A percentile compares a stretch with the other conserved stretches of the same genome.
These are phyloP conservation scores for Beta lomatogona DNA, from an alignment of 179 eudicot genomes.

Conservation along the genomic window DNA sequence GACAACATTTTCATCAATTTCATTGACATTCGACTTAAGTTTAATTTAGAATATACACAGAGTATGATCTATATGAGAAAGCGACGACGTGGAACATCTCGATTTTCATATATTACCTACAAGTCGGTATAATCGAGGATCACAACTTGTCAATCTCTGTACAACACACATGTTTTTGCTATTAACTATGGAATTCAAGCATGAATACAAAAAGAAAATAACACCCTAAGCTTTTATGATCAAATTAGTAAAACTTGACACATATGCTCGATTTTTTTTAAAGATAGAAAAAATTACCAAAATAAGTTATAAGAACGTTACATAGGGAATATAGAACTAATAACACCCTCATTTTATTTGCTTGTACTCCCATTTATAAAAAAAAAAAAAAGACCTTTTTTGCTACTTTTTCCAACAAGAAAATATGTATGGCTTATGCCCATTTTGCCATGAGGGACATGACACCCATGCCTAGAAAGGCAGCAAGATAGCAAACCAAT, in stretches of 20 bases:
- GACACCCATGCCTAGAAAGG: conserved; percentile 38
- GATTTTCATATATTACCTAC: background rate
- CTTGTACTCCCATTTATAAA: background rate
- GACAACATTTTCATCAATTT: background rate
- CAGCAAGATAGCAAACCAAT: conserved; percentile 39
- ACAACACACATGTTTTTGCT: background rate
- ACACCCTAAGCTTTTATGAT: background rate
- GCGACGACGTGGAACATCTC: background rate
- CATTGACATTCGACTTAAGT: background rate
- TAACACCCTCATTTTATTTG: no score
- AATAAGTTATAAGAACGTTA: no score
- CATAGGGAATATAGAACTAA: no score
- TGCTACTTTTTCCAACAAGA: background rate
- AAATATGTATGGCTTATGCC: conserved; percentile 27
- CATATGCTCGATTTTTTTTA: background rate
- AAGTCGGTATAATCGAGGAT: background rate
- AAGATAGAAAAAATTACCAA: no score
- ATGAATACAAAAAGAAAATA: background rate
- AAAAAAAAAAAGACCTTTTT: background rate
- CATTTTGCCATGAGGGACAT: conserved; percentile 59
- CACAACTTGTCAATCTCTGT: background rate
- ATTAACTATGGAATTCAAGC: background rate
- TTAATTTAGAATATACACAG: background rate
- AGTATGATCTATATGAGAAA: background rate
- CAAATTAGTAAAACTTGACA: background rate